phyloP scores from a whole-genome alignment of 2,329 filamentous ascomycete genomes.

The Ceratocystiopsis sp. region DNA sequence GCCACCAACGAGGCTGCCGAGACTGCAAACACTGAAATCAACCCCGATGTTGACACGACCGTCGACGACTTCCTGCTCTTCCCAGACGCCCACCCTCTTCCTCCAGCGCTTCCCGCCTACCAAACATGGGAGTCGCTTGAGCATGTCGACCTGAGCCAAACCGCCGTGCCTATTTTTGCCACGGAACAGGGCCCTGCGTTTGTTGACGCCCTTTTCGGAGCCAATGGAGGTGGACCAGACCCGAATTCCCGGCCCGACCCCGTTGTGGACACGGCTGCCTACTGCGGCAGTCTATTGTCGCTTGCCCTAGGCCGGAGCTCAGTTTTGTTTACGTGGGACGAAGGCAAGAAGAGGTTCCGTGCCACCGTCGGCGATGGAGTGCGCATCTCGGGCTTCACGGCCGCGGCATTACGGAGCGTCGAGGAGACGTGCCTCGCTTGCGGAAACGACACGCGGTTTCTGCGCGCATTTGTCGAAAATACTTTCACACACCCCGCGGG shows the following conservation, averaged over 20 bases:
- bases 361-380: slow-evolving; percentile 26
- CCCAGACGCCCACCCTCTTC: slow-evolving; percentile 16
- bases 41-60: no score
- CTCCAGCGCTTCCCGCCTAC: slow-evolving; percentile 22
- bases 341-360: slow-evolving; percentile 33
- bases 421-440: slow-evolving; percentile 29
- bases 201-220: slow-evolving; percentile 45
- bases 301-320: slow-evolving; percentile 57
- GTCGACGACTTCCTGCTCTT: slow-evolving; percentile 32
- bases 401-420: slow-evolving; percentile 28
- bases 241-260: no score
- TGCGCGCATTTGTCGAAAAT: slow-evolving; percentile 8
- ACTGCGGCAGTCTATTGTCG: slow-evolving; percentile 41
- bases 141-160: no score
- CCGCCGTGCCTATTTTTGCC: slow-evolving; percentile 31
- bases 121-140: slow-evolving; percentile 40
- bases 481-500: slow-evolving; percentile 13
- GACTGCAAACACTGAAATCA: neutral
- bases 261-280: slow-evolving; percentile 23
- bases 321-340: slow-evolving; percentile 48
- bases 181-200: slow-evolving; percentile 49
- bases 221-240: slow-evolving; percentile 6
- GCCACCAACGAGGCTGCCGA: neutral
- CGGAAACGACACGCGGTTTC: slow-evolving; percentile 27
- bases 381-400: slow-evolving; percentile 40